Percentiles rank a stretch among this genome's conserved stretches.
Evolutionary conservation across 257 asterid species (phyloP).

Genomic region (Fraxinus quadrangulata): DNA sequence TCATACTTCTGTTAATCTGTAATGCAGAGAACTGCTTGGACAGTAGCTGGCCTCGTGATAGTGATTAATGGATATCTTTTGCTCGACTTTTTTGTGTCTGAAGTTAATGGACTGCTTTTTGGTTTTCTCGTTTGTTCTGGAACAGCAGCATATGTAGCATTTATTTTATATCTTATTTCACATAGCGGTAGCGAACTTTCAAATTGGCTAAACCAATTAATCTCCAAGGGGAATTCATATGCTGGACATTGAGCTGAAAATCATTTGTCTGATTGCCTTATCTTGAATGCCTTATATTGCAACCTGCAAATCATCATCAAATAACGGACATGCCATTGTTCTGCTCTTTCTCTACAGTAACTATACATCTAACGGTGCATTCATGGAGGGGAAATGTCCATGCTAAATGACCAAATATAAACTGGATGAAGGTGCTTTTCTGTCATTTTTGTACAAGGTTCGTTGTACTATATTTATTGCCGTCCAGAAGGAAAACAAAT

Average conservation of each 20-base stretch:
- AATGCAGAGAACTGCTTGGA: slow-evolving; percentile 82
- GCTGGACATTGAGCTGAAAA: slow-evolving; percentile 36
- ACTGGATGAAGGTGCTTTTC: slow-evolving; percentile 28
- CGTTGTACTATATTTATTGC: neutral
- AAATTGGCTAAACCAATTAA: slow-evolving; percentile 44
- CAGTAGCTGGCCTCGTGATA: slow-evolving; percentile 85
- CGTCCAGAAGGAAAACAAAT: slow-evolving; percentile 16
- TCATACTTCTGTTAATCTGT: slow-evolving; percentile 4
- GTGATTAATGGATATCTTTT: slow-evolving; percentile 88
- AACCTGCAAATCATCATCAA: neutral
- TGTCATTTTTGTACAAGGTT: slow-evolving; percentile 12
- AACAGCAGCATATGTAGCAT: slow-evolving; percentile 66
- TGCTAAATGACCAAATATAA: slow-evolving; percentile 17
- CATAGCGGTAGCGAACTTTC: slow-evolving; percentile 49
- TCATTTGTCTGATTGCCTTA: slow-evolving; percentile 5
- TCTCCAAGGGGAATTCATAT: slow-evolving; percentile 38
- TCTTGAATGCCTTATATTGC: slow-evolving; percentile 9
- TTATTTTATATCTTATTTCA: slow-evolving; percentile 72
- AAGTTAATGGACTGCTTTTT: slow-evolving; percentile 62
- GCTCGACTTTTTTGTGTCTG: slow-evolving; percentile 75
- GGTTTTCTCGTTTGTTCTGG: slow-evolving; percentile 57
- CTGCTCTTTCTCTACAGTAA: slow-evolving; percentile 6
- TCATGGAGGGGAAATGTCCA: slow-evolving; percentile 10
- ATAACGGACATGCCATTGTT: slow-evolving; percentile 2
- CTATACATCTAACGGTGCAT: slow-evolving; percentile 13